These are phyloP conservation scores for Phytophthora europaea DNA, from an alignment of 352 stramenopile species.

Conservation along the genomic window DNA sequence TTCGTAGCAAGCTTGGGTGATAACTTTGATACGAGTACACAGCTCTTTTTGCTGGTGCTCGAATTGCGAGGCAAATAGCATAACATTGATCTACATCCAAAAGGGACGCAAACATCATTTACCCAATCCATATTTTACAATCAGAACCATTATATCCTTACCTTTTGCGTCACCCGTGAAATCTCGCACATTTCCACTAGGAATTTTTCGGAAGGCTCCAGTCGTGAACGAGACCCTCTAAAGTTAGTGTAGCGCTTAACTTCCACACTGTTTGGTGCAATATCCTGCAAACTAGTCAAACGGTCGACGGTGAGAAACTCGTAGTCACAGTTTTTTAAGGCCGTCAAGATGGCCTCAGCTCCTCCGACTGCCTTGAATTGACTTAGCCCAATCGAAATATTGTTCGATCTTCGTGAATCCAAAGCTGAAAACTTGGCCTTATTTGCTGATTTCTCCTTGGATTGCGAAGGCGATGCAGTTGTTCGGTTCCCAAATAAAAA, in stretches of 20 bases:
- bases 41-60: slow-evolving; percentile 68
- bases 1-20: slow-evolving; percentile 73
- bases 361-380: slow-evolving; percentile 77
- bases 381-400: slow-evolving; percentile 84
- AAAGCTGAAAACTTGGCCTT: slow-evolving; percentile 66
- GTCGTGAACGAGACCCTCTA: slow-evolving; percentile 49
- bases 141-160: slow-evolving; percentile 23
- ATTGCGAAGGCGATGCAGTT: slow-evolving; percentile 14
- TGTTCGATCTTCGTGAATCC: slow-evolving; percentile 82
- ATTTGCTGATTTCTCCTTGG: slow-evolving; percentile 31
- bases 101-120: slow-evolving; percentile 3
- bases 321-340: slow-evolving; percentile 63
- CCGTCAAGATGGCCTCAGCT: slow-evolving; percentile 55
- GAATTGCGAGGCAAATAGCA: slow-evolving; percentile 80
- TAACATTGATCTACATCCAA: slow-evolving; percentile 60
- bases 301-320: slow-evolving; percentile 69
- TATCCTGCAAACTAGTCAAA: slow-evolving; percentile 72
- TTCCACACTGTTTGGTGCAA: slow-evolving; percentile 71
- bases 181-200: slow-evolving; percentile 81
- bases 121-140: neutral
- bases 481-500: slow-evolving; percentile 60
- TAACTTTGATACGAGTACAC: slow-evolving; percentile 47
- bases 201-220: slow-evolving; percentile 74
- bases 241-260: slow-evolving; percentile 82
- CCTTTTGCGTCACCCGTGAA: slow-evolving; percentile 76